These are phyloP conservation scores for Monosporascus sp. DNA, from an alignment of 2,329 filamentous ascomycete genomes.

Conservation along the genomic window DNA sequence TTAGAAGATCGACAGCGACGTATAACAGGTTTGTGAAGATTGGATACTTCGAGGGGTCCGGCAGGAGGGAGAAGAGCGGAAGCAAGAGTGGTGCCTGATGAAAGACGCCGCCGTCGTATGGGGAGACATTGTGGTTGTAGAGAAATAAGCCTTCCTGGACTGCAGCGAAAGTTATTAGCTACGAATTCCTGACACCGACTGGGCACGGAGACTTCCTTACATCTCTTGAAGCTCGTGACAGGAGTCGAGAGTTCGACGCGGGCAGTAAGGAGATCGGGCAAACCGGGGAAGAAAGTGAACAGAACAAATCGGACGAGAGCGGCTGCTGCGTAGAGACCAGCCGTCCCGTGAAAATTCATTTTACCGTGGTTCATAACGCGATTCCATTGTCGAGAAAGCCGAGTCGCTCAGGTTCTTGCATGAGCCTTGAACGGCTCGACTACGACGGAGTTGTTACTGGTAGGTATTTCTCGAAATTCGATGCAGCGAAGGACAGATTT, in stretches of 20 bases:
- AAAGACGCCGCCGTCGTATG: constrained; percentile 88
- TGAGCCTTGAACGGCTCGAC: too few species aligned
- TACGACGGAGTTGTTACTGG: too few species aligned
- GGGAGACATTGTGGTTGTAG: constrained; percentile 92
- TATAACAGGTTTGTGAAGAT: constrained; percentile 77
- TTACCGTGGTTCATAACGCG: constrained; percentile 27
- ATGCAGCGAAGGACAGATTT: neutral
- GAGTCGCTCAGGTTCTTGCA: neutral
- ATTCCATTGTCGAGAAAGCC: constrained; percentile 23
- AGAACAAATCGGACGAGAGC: constrained; percentile 74
- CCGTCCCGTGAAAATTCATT: constrained; percentile 38
- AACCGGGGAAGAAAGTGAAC: constrained; percentile 72
- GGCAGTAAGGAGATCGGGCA: constrained; percentile 80
- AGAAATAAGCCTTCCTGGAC: constrained; percentile 96
- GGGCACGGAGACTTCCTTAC: constrained; percentile 45
- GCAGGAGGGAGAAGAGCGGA: constrained; percentile 84
- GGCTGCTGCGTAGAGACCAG: constrained; percentile 68
- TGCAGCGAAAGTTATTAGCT: constrained; percentile 29
- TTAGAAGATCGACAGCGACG: constrained; percentile 72
- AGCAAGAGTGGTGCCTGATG: constrained; percentile 83
- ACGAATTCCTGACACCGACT: neutral
- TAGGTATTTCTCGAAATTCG: too few species aligned
- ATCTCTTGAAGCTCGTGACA: constrained; percentile 94
- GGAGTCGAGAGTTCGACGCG: constrained; percentile 96
- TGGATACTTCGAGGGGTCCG: constrained; percentile 60